phyloP scores from a whole-genome alignment of 2,329 filamentous ascomycete species.

The Curvularia verruculosa region DNA sequence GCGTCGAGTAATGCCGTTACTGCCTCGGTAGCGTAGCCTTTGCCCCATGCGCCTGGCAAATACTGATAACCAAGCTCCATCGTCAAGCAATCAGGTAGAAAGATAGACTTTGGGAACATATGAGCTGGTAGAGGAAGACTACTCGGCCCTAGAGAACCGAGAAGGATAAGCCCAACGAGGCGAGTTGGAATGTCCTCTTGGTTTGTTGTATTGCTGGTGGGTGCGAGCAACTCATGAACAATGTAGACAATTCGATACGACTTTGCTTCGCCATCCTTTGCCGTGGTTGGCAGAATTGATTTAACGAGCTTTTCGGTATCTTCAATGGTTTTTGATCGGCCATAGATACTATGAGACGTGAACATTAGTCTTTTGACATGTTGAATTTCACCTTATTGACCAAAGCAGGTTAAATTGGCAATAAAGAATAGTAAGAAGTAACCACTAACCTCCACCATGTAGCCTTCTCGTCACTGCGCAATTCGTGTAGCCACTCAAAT shows the following conservation, averaged over 20 bases:
- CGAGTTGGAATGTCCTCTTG: slow-evolving; percentile 1
- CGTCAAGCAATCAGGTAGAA: slow-evolving; percentile 23
- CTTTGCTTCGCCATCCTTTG: slow-evolving; percentile 18
- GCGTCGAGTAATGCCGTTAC: slow-evolving; percentile 32
- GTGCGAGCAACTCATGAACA: slow-evolving; percentile 32
- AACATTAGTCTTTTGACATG: neutral
- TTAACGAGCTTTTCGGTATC: slow-evolving; percentile 36
- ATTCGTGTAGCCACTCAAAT: slow-evolving; percentile 44
- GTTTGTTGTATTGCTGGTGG: neutral
- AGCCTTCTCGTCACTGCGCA: slow-evolving; percentile 38
- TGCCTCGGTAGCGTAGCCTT: slow-evolving; percentile 30
- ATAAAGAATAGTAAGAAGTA: neutral
- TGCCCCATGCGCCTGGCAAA: slow-evolving; percentile 31
- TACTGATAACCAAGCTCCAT: slow-evolving; percentile 33
- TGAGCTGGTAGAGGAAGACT: slow-evolving; percentile 21
- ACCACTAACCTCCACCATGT: slow-evolving; percentile 41
- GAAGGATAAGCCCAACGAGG: slow-evolving; percentile 35
- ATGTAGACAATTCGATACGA: slow-evolving; percentile 34
- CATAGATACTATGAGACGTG: slow-evolving; percentile 27
- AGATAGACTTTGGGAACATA: slow-evolving; percentile 17
- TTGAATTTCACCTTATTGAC: neutral
- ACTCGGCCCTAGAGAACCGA: slow-evolving; percentile 24
- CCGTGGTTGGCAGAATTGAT: slow-evolving; percentile 17
- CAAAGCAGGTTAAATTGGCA: neutral
- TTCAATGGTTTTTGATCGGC: slow-evolving; percentile 31